phyloP scores from a whole-genome alignment of 2,329 filamentous ascomycete genomes.

The Boeremia lycopersici region DNA sequence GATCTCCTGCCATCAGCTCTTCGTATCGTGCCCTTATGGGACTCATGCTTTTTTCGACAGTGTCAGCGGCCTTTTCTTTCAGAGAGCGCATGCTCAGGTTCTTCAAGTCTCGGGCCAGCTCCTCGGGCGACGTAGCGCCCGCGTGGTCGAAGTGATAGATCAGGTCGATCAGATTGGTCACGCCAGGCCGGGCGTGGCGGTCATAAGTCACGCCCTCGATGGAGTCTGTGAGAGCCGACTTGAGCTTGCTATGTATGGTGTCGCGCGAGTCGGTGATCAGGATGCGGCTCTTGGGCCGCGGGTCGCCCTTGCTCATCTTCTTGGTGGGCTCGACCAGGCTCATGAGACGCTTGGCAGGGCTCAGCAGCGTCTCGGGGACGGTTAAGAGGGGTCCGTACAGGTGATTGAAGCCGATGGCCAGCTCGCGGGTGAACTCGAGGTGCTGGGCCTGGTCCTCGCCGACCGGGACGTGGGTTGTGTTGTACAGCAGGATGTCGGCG shows the following conservation, averaged over 20 bases:
- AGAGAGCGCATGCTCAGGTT: conserved; percentile 60
- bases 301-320: conserved; percentile 95
- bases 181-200: conserved; percentile 71
- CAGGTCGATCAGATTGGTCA: conserved; percentile 85
- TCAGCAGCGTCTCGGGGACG: conserved; percentile 38
- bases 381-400: conserved; percentile 60
- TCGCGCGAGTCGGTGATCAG: conserved; percentile 74
- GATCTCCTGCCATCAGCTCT: conserved; percentile 58
- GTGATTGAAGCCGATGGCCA: conserved; percentile 86
- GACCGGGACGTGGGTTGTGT: conserved; percentile 91
- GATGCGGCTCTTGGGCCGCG: conserved; percentile 75
- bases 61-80: conserved; percentile 68
- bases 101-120: conserved; percentile 55
- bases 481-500: conserved; percentile 85
- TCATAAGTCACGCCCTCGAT: conserved; percentile 73
- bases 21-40: conserved; percentile 64
- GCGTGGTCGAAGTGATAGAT: conserved; percentile 69
- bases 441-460: conserved; percentile 96
- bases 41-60: conserved; percentile 60
- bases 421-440: conserved; percentile 87
- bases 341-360: conserved; percentile 84
- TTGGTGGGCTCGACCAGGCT: conserved; percentile 75
- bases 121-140: conserved; percentile 47
- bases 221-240: conserved; percentile 77
- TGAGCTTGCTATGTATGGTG: conserved; percentile 72